Evolutionary conservation across 805 yeast genomes (phyloP).

Genomic region (Yamadazyma sp.): DNA sequence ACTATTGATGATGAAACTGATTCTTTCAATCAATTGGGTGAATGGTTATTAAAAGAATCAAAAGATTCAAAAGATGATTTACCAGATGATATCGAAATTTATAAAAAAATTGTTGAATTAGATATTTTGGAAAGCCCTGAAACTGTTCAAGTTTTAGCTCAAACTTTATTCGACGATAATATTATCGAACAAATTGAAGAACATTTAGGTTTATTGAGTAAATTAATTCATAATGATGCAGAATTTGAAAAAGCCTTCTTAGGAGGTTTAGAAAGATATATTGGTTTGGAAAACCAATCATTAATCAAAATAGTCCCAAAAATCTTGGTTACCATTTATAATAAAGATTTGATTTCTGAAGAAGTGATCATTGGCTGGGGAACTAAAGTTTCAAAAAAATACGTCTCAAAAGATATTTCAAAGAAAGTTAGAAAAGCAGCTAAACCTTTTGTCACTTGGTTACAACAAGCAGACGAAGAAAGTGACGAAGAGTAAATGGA

Average conservation of each 20-base stretch:
- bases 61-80: slow-evolving; percentile 55
- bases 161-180: slow-evolving; percentile 77
- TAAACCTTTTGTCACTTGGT: slow-evolving; percentile 92
- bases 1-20: slow-evolving; percentile 43
- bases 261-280: slow-evolving; percentile 93
- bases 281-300: slow-evolving; percentile 74
- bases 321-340: slow-evolving; percentile 76
- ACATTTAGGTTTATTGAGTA: slow-evolving; percentile 81
- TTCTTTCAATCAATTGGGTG: slow-evolving; percentile 76
- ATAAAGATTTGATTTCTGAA: slow-evolving; percentile 80
- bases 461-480: slow-evolving; percentile 88
- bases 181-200: slow-evolving; percentile 67
- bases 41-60: slow-evolving; percentile 66
- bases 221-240: slow-evolving; percentile 58
- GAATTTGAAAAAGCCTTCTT: slow-evolving; percentile 83
- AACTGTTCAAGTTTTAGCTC: slow-evolving; percentile 89
- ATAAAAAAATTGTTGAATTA: slow-evolving; percentile 80
- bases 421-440: slow-evolving; percentile 96
- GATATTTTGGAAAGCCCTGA: slow-evolving; percentile 69
- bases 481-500: slow-evolving; percentile 54
- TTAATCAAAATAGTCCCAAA: slow-evolving; percentile 75
- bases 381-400: slow-evolving; percentile 86
- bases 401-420: slow-evolving; percentile 85
- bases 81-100: slow-evolving; percentile 86
- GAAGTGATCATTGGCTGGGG: slow-evolving; percentile 84